phyloP scores from a whole-genome alignment of 345 rosid species.

The Camelina hispida region DNA sequence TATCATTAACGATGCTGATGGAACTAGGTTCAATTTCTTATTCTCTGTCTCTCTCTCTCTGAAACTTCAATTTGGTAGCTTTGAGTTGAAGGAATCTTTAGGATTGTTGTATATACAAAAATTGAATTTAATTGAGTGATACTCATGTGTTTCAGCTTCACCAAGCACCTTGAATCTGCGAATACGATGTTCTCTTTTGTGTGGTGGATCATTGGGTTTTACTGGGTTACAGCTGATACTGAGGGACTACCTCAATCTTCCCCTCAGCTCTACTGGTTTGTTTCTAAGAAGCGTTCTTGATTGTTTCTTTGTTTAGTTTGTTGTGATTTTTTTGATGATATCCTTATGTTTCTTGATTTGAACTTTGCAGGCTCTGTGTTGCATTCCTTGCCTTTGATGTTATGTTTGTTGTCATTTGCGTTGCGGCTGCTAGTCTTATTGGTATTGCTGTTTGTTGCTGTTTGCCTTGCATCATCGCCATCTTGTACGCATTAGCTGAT shows the following conservation, averaged over 20 bases:
- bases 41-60: not conserved
- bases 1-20: constrained; percentile 44
- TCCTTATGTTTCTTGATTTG: constrained; percentile 6
- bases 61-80: constrained; percentile 30
- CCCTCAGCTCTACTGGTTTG: constrained; percentile 85
- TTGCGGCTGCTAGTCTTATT: constrained; percentile 73
- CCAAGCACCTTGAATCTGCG: constrained; percentile 63
- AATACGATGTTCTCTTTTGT: constrained; percentile 80
- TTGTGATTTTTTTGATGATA: too few species aligned
- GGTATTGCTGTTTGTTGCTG: constrained; percentile 94
- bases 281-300: not conserved
- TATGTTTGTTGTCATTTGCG: constrained; percentile 74
- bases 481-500: constrained; percentile 78
- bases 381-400: constrained; percentile 87
- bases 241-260: constrained; percentile 55
- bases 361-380: constrained; percentile 75
- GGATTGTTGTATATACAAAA: not conserved
- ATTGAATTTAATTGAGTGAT: too few species aligned
- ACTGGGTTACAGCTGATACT: constrained; percentile 72
- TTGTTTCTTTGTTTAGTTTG: not conserved
- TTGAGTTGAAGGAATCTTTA: constrained; percentile 14
- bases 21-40: constrained; percentile 50
- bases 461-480: constrained; percentile 91
- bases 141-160: constrained; percentile 30
- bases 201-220: constrained; percentile 92